Evolutionary conservation across 2,329 filamentous ascomycete species (phyloP).

Genomic region (Fusarium bulbicola): DNA sequence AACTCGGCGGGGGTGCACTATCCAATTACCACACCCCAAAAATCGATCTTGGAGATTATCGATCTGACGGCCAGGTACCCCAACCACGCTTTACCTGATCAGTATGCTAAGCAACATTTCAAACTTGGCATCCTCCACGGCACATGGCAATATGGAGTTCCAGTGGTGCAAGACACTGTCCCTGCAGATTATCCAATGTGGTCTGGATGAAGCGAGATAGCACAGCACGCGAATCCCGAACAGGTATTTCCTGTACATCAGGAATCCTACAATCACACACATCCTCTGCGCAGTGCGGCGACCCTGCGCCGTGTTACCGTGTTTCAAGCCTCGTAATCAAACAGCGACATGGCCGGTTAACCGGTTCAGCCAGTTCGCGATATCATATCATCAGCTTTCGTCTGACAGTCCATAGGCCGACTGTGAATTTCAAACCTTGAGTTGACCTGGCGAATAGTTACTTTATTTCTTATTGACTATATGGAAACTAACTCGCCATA

Average conservation of each 20-base stretch:
- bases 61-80: constrained; percentile 30
- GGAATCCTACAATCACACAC: not conserved
- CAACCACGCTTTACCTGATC: constrained; percentile 31
- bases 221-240: constrained; percentile 21
- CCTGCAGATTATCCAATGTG: constrained; percentile 19
- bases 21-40: constrained; percentile 23
- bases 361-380: not conserved
- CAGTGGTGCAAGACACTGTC: constrained; percentile 18
- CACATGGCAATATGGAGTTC: constrained; percentile 30
- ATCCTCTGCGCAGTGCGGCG: not conserved
- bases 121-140: constrained; percentile 30
- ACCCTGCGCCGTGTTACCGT: constrained; percentile 1
- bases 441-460: not conserved
- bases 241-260: constrained; percentile 26
- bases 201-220: not conserved
- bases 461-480: too few species aligned
- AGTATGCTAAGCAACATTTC: constrained; percentile 32
- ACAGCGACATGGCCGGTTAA: not conserved
- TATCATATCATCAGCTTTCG: not conserved
- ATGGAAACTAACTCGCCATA: not conserved
- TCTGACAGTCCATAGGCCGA: not conserved
- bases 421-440: not conserved
- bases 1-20: not conserved
- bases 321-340: not conserved
- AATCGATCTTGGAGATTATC: constrained; percentile 33